Percentiles rank a stretch among this genome's conserved stretches.
These are phyloP conservation scores for Candida michaelii DNA, from an alignment of 805 yeast species.

Conservation along the genomic window DNA sequence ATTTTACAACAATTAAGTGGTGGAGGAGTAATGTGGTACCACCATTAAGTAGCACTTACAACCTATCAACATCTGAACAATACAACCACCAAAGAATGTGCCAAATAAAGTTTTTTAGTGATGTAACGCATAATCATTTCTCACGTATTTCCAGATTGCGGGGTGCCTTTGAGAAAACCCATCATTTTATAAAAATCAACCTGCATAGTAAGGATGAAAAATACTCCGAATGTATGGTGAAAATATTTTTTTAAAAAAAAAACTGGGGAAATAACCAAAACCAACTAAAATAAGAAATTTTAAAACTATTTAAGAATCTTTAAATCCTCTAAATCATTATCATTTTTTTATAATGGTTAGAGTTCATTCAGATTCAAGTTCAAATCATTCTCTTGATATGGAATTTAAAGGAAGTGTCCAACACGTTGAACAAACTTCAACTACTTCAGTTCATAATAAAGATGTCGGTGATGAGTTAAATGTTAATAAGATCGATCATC, in stretches of 20 bases:
- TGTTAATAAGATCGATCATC: slow-evolving; percentile 14
- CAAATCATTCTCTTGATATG: slow-evolving; percentile 2
- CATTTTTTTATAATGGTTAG: slow-evolving; percentile 1
- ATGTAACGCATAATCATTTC: neutral
- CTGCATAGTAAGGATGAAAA: neutral
- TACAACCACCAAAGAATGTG: too few relatives aligned
- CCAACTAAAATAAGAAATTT: neutral
- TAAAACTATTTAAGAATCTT: neutral
- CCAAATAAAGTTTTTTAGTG: too few relatives aligned
- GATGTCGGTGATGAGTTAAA: slow-evolving; percentile 14
- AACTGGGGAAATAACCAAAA: slow-evolving; percentile 4
- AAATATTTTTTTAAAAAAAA: neutral
- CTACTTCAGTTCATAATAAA: neutral
- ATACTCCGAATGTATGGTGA: slow-evolving; percentile 3
- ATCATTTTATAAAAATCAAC: neutral
- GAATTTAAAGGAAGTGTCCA: slow-evolving; percentile 5
- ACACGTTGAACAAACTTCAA: slow-evolving; percentile 5
- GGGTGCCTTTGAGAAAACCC: neutral
- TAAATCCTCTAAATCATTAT: neutral
- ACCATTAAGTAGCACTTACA: too few relatives aligned
- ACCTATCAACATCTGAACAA: too few relatives aligned
- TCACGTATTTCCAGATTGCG: neutral
- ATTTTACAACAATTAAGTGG: neutral
- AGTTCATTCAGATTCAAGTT: neutral
- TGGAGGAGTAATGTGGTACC: neutral